A percentile compares a stretch with the other conserved stretches of the same genome.
Conservation (phyloP, 2,329 filamentous ascomycete genomes). For the Pseudocercospora musae region DNA sequence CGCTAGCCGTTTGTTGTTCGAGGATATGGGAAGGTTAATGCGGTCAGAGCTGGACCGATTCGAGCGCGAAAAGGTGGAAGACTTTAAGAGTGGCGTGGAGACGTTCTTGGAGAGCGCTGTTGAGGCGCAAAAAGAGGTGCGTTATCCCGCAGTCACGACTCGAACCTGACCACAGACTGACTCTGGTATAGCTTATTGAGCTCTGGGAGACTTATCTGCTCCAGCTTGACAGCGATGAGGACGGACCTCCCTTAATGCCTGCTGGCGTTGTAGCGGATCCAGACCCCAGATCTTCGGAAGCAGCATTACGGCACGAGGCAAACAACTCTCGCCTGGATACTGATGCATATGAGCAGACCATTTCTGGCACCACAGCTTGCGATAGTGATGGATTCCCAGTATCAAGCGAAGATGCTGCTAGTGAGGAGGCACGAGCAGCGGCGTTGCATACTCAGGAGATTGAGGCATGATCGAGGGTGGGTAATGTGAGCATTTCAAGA, state of each 20-base stretch:
- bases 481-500: background rate
- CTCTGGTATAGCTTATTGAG: constrained; percentile 62
- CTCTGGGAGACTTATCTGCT: constrained; percentile 98
- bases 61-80: constrained; percentile 95
- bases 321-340: constrained; percentile 18
- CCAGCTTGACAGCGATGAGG: constrained; percentile 91
- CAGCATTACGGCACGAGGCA: constrained; percentile 17
- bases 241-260: constrained; percentile 49
- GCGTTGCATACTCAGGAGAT: constrained; percentile 6
- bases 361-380: constrained; percentile 23
- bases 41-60: constrained; percentile 87
- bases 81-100: constrained; percentile 97
- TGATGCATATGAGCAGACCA: constrained; percentile 13
- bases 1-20: constrained; percentile 83
- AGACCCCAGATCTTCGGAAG: constrained; percentile 16
- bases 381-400: constrained; percentile 21
- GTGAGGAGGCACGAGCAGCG: constrained; percentile 8
- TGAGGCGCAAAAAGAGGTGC: constrained; percentile 96
- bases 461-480: constrained; percentile 5
- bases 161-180: constrained; percentile 23
- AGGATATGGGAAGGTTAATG: constrained; percentile 96
- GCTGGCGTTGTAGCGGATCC: constrained; percentile 29
- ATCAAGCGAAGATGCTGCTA: constrained; percentile 13
- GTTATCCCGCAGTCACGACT: constrained; percentile 30
- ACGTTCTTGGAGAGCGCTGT: constrained; percentile 96